phyloP scores from a whole-genome alignment of 208 protist genomes.

The Acanthamoeba triangularis region DNA sequence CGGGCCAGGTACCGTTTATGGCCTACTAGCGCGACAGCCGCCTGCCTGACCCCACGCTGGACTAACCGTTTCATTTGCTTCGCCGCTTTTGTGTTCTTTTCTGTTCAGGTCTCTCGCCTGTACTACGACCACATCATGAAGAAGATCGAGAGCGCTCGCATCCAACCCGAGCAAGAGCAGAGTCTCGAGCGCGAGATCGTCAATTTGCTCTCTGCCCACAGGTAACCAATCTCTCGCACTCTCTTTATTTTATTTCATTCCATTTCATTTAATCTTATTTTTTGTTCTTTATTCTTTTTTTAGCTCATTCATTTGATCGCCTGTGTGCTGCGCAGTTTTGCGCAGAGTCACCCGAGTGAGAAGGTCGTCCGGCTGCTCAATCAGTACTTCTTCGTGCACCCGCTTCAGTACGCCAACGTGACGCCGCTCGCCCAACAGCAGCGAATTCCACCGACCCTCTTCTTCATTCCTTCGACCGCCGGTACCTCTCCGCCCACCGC shows the following conservation, averaged over 20 bases:
- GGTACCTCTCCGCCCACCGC: too few species aligned
- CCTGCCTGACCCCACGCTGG: too few species aligned
- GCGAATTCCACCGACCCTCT: not conserved
- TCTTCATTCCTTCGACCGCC: conserved; percentile 21
- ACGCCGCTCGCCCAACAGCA: not conserved
- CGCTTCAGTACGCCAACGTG: conserved; percentile 51
- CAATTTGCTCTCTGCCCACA: conserved; percentile 34
- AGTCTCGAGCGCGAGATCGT: not conserved
- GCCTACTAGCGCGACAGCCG: too few species aligned
- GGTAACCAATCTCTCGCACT: not conserved
- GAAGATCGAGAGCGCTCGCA: not conserved
- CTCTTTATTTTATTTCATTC: not conserved
- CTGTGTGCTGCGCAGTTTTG: not conserved
- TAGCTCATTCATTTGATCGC: not conserved
- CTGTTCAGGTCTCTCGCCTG: not conserved
- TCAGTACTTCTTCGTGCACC: conserved; percentile 63
- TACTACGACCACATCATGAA: conserved; percentile 66
- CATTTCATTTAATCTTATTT: not conserved
- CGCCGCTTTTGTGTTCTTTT: too few species aligned
- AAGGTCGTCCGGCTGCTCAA: conserved; percentile 43
- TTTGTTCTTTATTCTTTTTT: not conserved
- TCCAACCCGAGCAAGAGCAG: not conserved
- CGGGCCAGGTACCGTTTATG: not conserved
- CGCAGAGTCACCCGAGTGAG: conserved; percentile 34
- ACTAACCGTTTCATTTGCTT: too few species aligned